These are phyloP conservation scores for Setaria viridis DNA, from an alignment of 202 grass and related monocot species.

Conservation along the genomic window DNA sequence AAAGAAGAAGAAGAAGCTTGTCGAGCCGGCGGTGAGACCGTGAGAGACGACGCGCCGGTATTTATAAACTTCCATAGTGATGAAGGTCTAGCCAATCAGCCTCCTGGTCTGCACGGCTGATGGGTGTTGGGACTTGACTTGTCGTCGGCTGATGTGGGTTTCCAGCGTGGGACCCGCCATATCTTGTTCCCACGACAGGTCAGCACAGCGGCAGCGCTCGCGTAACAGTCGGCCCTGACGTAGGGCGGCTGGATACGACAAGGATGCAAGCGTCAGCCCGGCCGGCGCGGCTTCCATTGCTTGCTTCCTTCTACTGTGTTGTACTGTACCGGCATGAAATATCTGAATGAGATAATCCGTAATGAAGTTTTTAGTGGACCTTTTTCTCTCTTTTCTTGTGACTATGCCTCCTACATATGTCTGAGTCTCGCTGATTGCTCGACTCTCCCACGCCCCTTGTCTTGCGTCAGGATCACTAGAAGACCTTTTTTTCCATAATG, in stretches of 20 bases:
- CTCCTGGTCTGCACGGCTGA: not conserved
- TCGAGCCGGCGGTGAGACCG: not conserved
- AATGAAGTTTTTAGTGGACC: not conserved
- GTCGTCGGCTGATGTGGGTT: not conserved
- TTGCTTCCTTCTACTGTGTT: not conserved
- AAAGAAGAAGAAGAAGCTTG: not conserved
- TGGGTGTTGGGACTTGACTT: not conserved
- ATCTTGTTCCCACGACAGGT: not conserved
- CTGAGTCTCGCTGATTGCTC: too few relatives aligned
- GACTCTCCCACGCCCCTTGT: too few relatives aligned
- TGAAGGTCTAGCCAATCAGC: too few relatives aligned
- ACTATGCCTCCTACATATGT: too few relatives aligned
- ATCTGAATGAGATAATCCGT: not conserved
- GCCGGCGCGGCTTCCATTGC: too few relatives aligned
- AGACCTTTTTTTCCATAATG: too few relatives aligned
- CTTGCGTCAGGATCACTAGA: too few relatives aligned
- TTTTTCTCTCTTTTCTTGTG: too few relatives aligned
- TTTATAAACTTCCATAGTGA: not conserved
- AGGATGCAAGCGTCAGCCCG: not conserved
- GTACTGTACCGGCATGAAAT: not conserved
- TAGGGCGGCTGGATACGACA: slow-evolving; percentile 24
- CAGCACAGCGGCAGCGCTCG: not conserved
- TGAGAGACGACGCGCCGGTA: not conserved
- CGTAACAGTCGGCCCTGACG: not conserved
- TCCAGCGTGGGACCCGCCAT: not conserved